phyloP scores from a whole-genome alignment of 306 rosid genomes.

The Echinosophora koreensis region DNA sequence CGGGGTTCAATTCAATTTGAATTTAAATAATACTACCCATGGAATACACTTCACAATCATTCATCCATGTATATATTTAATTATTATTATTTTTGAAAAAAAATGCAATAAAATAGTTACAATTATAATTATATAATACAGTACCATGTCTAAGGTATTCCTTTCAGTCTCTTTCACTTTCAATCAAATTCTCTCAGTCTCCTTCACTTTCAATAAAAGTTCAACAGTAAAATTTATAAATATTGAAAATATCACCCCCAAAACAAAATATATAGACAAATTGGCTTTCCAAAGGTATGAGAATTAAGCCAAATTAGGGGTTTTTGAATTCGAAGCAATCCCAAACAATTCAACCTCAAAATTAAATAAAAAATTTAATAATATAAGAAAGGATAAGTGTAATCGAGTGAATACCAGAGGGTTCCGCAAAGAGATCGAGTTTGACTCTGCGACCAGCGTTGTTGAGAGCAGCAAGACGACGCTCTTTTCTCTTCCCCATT shows the following conservation, averaged over 20 bases:
- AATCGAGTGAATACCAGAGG: conserved; percentile 69
- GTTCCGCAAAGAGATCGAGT: conserved; percentile 97
- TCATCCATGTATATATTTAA: neutral
- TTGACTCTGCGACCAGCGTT: conserved; percentile 97
- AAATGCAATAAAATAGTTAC: neutral
- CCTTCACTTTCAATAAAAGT: neutral
- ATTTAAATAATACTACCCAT: neutral
- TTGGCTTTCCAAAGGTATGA: neutral
- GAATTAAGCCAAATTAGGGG: conserved; percentile 14
- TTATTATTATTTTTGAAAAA: neutral
- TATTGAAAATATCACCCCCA: neutral
- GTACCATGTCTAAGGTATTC: neutral
- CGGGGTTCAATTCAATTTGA: neutral
- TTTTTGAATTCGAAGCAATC: neutral
- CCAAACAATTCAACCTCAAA: neutral
- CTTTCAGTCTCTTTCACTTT: neutral
- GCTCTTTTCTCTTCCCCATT: conserved; percentile 98
- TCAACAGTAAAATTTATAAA: neutral
- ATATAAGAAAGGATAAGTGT: neutral
- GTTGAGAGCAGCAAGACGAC: conserved; percentile 85
- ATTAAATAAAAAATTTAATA: neutral
- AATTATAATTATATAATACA: neutral
- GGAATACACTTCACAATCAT: neutral
- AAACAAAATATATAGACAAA: neutral
- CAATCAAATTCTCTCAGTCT: neutral